Evolutionary conservation across 2,329 filamentous ascomycete species (phyloP).

Genomic region (Elsinoe australis): DNA sequence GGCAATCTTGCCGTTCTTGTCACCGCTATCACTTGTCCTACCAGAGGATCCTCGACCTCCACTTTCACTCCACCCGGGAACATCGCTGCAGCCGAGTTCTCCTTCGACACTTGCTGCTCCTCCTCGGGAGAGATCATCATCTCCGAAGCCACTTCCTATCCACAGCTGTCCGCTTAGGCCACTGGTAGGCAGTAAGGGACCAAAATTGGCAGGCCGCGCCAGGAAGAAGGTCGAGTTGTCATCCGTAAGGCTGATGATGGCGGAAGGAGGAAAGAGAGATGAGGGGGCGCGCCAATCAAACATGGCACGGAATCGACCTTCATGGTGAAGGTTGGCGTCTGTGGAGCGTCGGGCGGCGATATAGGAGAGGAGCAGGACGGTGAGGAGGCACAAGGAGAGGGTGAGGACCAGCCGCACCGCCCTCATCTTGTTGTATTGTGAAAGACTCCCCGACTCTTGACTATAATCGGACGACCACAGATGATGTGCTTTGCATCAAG

Average conservation of each 20-base stretch:
- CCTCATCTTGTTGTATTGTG: slow-evolving; percentile 28
- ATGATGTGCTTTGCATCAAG: neutral
- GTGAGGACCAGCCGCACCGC: slow-evolving; percentile 37
- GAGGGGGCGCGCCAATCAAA: slow-evolving; percentile 55
- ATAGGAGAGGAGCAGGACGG: slow-evolving; percentile 39
- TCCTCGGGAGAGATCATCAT: slow-evolving; percentile 60
- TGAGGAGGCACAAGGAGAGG: slow-evolving; percentile 37
- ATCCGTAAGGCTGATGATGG: slow-evolving; percentile 90
- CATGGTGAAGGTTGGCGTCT: slow-evolving; percentile 23
- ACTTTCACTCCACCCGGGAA: slow-evolving; percentile 71
- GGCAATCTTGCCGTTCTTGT: slow-evolving; percentile 24
- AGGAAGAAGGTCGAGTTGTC: slow-evolving; percentile 98
- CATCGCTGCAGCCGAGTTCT: slow-evolving; percentile 90
- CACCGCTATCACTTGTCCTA: neutral
- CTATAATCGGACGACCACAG: neutral
- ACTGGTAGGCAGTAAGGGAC: slow-evolving; percentile 63
- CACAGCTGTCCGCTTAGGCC: slow-evolving; percentile 85
- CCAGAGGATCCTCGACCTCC: slow-evolving; percentile 26
- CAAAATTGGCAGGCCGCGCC: slow-evolving; percentile 87
- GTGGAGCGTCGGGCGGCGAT: slow-evolving; percentile 25
- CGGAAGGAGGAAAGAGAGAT: slow-evolving; percentile 88
- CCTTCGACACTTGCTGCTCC: slow-evolving; percentile 55
- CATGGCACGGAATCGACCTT: slow-evolving; percentile 34
- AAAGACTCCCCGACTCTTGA: neutral
- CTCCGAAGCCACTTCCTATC: slow-evolving; percentile 86